Evolutionary conservation across 208 protist genomes (phyloP).

Genomic region (Balamuthia mandrillaris): DNA sequence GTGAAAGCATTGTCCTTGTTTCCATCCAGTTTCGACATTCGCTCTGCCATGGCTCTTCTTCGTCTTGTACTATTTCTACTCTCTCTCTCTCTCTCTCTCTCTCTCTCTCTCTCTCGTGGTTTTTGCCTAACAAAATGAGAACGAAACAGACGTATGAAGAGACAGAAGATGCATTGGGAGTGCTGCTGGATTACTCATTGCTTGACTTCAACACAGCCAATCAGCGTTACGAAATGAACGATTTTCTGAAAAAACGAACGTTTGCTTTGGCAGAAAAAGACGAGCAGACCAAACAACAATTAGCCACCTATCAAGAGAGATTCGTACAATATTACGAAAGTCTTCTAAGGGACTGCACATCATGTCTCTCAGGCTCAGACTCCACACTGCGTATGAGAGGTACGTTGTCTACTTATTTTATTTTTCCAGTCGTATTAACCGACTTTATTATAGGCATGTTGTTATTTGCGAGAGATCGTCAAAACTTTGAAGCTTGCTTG

Average conservation of each 20-base stretch:
- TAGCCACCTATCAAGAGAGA: too few species aligned
- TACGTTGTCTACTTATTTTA: too few species aligned
- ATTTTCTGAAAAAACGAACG: too few species aligned
- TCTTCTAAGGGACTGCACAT: too few species aligned
- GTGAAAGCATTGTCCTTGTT: background rate
- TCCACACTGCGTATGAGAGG: too few species aligned
- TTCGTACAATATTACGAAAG: too few species aligned
- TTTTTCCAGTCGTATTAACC: too few species aligned
- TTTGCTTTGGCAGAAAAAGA: too few species aligned
- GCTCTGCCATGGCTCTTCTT: background rate
- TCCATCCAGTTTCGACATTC: background rate
- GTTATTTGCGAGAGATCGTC: background rate
- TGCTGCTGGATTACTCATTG: conserved; percentile 13
- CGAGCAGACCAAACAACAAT: too few species aligned
- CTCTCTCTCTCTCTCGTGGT: too few species aligned
- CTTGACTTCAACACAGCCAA: background rate
- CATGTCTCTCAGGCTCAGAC: too few species aligned
- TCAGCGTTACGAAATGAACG: conserved; percentile 2
- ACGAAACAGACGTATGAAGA: background rate
- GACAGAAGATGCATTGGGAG: background rate
- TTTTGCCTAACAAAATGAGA: background rate
- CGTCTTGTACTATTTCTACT: background rate
- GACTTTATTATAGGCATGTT: background rate
- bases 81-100: too few species aligned
- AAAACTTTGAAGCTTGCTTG: background rate